phyloP scores from a whole-genome alignment of 2,329 filamentous ascomycete species.

The Paracorniculantispora psalliotae region DNA sequence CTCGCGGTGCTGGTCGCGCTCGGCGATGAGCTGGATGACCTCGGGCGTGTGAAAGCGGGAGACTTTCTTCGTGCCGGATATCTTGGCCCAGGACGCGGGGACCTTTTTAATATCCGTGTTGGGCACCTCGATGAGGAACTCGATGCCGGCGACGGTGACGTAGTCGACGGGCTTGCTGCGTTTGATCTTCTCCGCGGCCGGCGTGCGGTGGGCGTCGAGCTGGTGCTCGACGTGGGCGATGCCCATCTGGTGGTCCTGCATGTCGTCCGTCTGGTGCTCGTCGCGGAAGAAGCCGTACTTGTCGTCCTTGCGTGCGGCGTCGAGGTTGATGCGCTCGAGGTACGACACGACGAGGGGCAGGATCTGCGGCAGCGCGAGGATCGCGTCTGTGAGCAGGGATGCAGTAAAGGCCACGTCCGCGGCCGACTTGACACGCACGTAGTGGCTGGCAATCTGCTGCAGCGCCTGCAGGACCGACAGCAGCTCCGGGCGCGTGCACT shows the following conservation, averaged over 20 bases:
- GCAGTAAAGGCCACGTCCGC: constrained; percentile 70
- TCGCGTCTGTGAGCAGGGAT: constrained; percentile 61
- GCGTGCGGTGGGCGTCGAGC: constrained; percentile 68
- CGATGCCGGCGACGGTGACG: constrained; percentile 80
- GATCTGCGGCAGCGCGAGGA: constrained; percentile 73
- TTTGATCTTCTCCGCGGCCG: constrained; percentile 66
- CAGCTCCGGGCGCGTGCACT: constrained; percentile 85
- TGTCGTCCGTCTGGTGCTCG: constrained; percentile 79
- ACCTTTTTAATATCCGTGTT: constrained; percentile 79
- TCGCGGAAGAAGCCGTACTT: constrained; percentile 93
- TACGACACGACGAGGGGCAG: constrained; percentile 66
- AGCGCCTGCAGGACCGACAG: constrained; percentile 79
- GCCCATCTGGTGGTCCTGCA: constrained; percentile 80
- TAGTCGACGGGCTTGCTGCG: constrained; percentile 65
- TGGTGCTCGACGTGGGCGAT: constrained; percentile 92
- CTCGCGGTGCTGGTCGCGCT: constrained; percentile 93
- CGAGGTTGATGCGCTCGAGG: constrained; percentile 78
- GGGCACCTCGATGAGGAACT: constrained; percentile 88
- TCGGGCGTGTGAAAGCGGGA: constrained; percentile 94
- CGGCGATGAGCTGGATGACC: constrained; percentile 73
- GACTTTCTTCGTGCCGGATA: constrained; percentile 87
- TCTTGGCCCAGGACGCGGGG: constrained; percentile 90
- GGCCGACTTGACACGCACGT: constrained; percentile 59
- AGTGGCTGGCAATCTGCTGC: constrained; percentile 75
- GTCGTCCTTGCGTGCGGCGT: constrained; percentile 80